A percentile compares a stretch with the other conserved stretches of the same genome.
Conservation (phyloP, 1,284 basidiomycete genomes). For the Uromyces viciae-fabae region DNA sequence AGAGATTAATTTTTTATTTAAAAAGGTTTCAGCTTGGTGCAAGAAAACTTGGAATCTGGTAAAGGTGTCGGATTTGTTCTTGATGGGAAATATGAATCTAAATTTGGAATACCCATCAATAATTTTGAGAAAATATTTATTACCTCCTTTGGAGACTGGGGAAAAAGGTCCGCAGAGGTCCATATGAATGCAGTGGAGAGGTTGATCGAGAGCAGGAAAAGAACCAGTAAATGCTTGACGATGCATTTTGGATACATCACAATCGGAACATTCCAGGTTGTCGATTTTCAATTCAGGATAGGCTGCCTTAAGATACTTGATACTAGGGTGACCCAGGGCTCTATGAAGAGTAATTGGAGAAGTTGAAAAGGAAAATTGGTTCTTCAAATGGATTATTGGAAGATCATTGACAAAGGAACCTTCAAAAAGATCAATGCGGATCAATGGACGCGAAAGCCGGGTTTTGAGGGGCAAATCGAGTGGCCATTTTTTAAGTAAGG, state of each 20-base stretch:
- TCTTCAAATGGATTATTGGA: not conserved
- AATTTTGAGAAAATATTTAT: slow-evolving; percentile 5
- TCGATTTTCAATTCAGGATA: not conserved
- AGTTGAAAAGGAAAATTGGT: no score
- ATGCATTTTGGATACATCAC: slow-evolving; percentile 11
- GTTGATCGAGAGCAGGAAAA: not conserved
- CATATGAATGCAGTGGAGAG: slow-evolving; percentile 19
- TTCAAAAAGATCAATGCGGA: not conserved
- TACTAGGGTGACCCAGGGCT: not conserved
- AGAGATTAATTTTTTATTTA: not conserved
- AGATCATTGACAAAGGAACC: not conserved
- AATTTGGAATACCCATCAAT: not conserved
- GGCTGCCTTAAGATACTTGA: not conserved
- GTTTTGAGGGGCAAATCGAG: not conserved
- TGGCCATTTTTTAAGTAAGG: not conserved
- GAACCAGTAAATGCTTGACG: not conserved
- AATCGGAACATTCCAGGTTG: not conserved
- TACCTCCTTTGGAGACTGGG: not conserved
- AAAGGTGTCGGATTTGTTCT: slow-evolving; percentile 10
- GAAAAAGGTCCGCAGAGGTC: not conserved
- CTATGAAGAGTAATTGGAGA: not conserved
- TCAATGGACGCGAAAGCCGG: not conserved
- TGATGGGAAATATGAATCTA: not conserved
- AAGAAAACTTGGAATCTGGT: not conserved
- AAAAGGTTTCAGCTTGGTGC: not conserved